These are phyloP conservation scores for Casuarina equisetifolia DNA, from an alignment of 306 rosid genomes.

Conservation along the genomic window DNA sequence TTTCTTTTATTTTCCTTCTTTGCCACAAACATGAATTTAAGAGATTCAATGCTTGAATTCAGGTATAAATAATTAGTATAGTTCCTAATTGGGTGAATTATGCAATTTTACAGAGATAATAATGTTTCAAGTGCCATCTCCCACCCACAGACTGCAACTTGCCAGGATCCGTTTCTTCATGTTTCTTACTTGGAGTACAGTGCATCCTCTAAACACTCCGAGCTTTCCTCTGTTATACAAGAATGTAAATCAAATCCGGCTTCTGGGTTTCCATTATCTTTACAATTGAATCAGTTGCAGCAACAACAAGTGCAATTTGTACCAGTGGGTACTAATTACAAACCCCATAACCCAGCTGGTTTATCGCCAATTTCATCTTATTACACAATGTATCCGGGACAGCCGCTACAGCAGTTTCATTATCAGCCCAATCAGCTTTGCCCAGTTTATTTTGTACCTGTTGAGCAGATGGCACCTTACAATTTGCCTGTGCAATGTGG, in stretches of 20 bases:
- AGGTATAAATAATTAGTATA: background rate
- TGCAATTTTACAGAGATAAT: slow-evolving; percentile 37
- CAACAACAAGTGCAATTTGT: slow-evolving; percentile 35
- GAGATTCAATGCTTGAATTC: background rate
- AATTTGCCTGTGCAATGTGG: slow-evolving; percentile 31
- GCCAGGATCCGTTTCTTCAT: slow-evolving; percentile 28
- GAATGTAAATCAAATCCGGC: slow-evolving; percentile 19
- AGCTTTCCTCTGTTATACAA: slow-evolving; percentile 25
- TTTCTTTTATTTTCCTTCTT: background rate
- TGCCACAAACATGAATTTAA: background rate
- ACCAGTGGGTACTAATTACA: slow-evolving; percentile 32
- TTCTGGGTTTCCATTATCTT: slow-evolving; percentile 21
- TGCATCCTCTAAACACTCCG: slow-evolving; percentile 21
- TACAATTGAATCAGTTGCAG: slow-evolving; percentile 39
- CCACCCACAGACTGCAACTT: slow-evolving; percentile 13
- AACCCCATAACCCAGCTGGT: slow-evolving; percentile 29
- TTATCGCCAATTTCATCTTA: slow-evolving; percentile 30
- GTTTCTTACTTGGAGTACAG: slow-evolving; percentile 33
- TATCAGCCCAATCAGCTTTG: slow-evolving; percentile 37
- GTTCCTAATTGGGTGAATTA: slow-evolving; percentile 9
- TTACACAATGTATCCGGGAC: slow-evolving; percentile 36
- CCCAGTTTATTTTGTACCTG: slow-evolving; percentile 44
- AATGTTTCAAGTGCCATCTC: slow-evolving; percentile 19
- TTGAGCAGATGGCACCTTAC: slow-evolving; percentile 39
- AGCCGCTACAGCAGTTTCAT: slow-evolving; percentile 30